Evolutionary conservation across 352 stramenopile genomes (phyloP).

Genomic region (Pythium coloratum): DNA sequence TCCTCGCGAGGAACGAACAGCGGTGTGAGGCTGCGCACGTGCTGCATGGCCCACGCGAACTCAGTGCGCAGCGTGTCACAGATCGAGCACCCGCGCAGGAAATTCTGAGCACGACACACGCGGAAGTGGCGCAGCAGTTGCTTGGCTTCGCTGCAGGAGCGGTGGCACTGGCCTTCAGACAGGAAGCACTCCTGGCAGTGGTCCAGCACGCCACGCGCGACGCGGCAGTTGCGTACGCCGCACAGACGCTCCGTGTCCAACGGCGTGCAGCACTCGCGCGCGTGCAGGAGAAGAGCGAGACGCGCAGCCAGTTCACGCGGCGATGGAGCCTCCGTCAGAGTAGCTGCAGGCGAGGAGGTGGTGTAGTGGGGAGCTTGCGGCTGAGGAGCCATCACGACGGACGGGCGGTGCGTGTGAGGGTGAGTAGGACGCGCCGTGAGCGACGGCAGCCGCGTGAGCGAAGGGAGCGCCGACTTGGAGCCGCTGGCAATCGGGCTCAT

Average conservation of each 20-base stretch:
- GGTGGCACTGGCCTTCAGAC: constrained; percentile 38
- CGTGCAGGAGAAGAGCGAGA: constrained; percentile 46
- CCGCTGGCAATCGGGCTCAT: constrained; percentile 7
- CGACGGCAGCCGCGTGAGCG: constrained; percentile 25
- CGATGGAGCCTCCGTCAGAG: constrained; percentile 3
- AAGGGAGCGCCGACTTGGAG: constrained; percentile 4
- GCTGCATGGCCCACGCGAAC: constrained; percentile 40
- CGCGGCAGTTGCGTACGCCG: constrained; percentile 38
- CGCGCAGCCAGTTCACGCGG: constrained; percentile 39
- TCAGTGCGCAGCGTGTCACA: constrained; percentile 32
- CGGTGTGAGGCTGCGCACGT: constrained; percentile 39
- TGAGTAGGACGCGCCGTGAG: constrained; percentile 14
- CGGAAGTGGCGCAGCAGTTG: constrained; percentile 50
- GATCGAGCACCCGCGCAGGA: constrained; percentile 29
- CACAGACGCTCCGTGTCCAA: constrained; percentile 31
- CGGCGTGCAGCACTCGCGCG: constrained; percentile 46
- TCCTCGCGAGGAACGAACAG: constrained; percentile 26
- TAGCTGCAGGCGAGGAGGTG: background rate
- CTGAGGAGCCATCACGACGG: background rate
- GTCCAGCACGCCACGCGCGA: constrained; percentile 52
- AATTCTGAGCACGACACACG: constrained; percentile 35
- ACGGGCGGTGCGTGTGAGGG: constrained; percentile 11
- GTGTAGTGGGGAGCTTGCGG: background rate
- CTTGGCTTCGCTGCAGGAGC: constrained; percentile 48
- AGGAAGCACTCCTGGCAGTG: constrained; percentile 57